These are phyloP conservation scores for Gossypium schwendimanii DNA, from an alignment of 441 rosid genomes.

Conservation along the genomic window DNA sequence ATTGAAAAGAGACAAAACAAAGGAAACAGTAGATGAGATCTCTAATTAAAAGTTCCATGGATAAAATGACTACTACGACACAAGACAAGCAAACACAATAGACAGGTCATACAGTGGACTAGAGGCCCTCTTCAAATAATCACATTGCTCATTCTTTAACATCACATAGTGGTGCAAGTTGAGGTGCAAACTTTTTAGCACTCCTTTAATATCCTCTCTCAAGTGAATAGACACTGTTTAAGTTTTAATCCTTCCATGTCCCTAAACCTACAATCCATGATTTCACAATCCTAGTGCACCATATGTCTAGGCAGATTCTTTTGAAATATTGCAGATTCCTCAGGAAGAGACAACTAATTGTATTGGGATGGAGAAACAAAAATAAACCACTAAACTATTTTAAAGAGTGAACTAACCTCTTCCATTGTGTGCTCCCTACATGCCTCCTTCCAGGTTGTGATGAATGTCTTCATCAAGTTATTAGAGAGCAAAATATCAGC, in stretches of 20 bases:
- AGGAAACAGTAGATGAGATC: neutral
- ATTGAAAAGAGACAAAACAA: neutral
- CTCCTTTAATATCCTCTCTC: neutral
- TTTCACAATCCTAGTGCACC: neutral
- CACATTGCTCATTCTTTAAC: neutral
- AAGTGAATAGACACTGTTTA: neutral
- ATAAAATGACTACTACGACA: neutral
- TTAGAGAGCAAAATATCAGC: slow-evolving; percentile 43
- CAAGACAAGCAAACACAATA: neutral
- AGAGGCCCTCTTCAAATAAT: neutral
- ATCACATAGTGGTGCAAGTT: neutral
- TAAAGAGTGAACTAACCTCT: slow-evolving; percentile 33
- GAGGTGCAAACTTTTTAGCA: neutral
- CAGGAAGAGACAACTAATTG: neutral
- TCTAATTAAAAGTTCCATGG: neutral
- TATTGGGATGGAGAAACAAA: neutral
- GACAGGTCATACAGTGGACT: neutral
- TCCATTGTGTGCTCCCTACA: slow-evolving; percentile 51
- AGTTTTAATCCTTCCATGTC: neutral
- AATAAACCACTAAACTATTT: neutral
- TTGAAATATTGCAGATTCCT: neutral
- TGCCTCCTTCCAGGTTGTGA: slow-evolving; percentile 80
- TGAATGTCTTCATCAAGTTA: slow-evolving; percentile 46
- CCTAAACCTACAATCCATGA: neutral
- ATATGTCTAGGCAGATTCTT: neutral